Percentiles rank a stretch among this genome's conserved stretches.
These are phyloP conservation scores for Xylariaceae sp. DNA, from an alignment of 2,329 filamentous ascomycete species.

Conservation along the genomic window DNA sequence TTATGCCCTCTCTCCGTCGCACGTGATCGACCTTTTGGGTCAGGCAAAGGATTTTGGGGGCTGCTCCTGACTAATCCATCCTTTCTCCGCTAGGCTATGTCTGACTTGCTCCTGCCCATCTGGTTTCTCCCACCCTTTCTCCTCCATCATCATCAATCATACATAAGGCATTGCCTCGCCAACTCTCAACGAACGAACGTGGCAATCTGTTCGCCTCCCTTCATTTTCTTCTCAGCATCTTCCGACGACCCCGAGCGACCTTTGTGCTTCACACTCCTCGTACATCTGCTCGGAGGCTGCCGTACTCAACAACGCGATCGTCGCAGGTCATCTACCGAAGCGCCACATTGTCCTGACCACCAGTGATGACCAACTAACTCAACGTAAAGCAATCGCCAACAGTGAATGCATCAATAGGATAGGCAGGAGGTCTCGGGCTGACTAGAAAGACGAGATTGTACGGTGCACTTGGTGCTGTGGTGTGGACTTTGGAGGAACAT, in stretches of 20 bases:
- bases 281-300: background rate
- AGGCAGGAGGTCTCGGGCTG: slow-evolving; percentile 24
- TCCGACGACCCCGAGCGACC: too few species aligned
- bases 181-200: background rate
- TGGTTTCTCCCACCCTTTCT: slow-evolving; percentile 2
- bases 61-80: slow-evolving; percentile 13
- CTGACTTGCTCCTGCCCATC: background rate
- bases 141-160: background rate
- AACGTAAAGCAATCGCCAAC: slow-evolving; percentile 3
- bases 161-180: background rate
- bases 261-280: background rate
- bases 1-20: too few species aligned
- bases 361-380: slow-evolving; percentile 11
- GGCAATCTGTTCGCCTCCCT: background rate
- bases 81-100: background rate
- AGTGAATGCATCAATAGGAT: slow-evolving; percentile 21
- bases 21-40: slow-evolving; percentile 6
- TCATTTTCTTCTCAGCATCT: background rate
- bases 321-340: slow-evolving; percentile 2
- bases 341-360: slow-evolving; percentile 5
- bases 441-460: slow-evolving; percentile 23
- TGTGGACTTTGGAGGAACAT: slow-evolving; percentile 22
- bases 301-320: slow-evolving; percentile 3
- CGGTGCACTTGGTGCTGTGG: slow-evolving; percentile 20
- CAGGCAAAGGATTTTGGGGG: slow-evolving; percentile 2